A percentile compares a stretch with the other conserved stretches of the same genome.
These are phyloP conservation scores for Periconia sp. DNA, from an alignment of 2,329 filamentous ascomycete genomes.

Conservation along the genomic window DNA sequence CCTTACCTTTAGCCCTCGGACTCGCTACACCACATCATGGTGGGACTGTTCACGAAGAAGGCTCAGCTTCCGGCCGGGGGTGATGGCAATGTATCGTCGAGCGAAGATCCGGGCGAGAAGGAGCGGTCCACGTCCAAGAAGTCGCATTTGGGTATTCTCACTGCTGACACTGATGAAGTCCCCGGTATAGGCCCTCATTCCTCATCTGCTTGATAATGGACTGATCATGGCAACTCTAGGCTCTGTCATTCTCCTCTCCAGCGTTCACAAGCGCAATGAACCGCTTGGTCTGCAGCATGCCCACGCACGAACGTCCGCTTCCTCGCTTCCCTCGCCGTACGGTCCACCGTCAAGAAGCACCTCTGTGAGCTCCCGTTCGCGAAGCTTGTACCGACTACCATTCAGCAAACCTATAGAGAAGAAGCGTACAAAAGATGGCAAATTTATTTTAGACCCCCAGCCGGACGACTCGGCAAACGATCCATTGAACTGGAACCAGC, in stretches of 20 bases:
- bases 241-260: constrained; percentile 65
- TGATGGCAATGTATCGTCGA: too few species aligned
- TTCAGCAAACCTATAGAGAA: constrained; percentile 52
- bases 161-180: constrained; percentile 82
- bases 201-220: too few species aligned
- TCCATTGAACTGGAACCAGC: constrained; percentile 87
- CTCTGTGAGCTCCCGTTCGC: constrained; percentile 27
- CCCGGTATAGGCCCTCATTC: constrained; percentile 65
- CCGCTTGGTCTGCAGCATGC: constrained; percentile 67
- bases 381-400: too few species aligned
- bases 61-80: not conserved
- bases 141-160: constrained; percentile 78
- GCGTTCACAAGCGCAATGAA: constrained; percentile 63
- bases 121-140: constrained; percentile 14
- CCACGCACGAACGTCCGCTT: constrained; percentile 64
- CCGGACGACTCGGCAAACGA: constrained; percentile 91
- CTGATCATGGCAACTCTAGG: constrained; percentile 49
- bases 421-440: constrained; percentile 82
- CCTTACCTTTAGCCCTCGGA: not conserved
- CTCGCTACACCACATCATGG: constrained; percentile 4
- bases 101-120: constrained; percentile 16
- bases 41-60: constrained; percentile 7
- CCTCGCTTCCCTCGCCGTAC: constrained; percentile 53
- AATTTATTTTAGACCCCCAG: constrained; percentile 88
- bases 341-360: constrained; percentile 23